These are phyloP conservation scores for Macrolepiota dolichaula DNA, from an alignment of 768 basidiomycete species.

Conservation along the genomic window DNA sequence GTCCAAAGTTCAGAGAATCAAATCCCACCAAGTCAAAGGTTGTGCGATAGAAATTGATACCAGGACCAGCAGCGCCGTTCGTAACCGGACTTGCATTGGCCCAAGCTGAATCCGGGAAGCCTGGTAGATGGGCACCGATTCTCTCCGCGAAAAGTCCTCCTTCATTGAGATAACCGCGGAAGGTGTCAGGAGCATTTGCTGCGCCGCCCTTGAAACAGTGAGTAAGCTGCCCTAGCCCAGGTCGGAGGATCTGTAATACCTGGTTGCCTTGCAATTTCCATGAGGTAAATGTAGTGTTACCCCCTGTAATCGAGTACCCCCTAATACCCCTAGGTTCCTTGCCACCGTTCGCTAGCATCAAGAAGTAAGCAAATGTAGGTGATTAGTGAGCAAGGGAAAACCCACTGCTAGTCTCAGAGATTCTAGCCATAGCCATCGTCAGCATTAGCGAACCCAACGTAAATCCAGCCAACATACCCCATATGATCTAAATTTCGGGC, in stretches of 20 bases:
- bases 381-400: background rate
- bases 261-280: conserved; percentile 77
- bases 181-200: conserved; percentile 49
- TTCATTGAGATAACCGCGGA: conserved; percentile 57
- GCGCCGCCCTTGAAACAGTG: conserved; percentile 26
- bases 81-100: conserved; percentile 55
- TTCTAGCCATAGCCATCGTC: conserved; percentile 22
- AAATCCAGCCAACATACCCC: conserved; percentile 30
- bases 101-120: conserved; percentile 61
- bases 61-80: conserved; percentile 59
- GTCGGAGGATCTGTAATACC: conserved; percentile 59
- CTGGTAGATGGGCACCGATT: conserved; percentile 73
- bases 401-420: conserved; percentile 46
- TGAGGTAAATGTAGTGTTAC: conserved; percentile 50
- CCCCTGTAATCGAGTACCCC: conserved; percentile 66
- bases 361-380: background rate
- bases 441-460: background rate
- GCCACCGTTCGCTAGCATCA: conserved; percentile 37
- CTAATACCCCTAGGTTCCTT: conserved; percentile 79
- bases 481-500: conserved; percentile 37
- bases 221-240: conserved; percentile 25
- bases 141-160: conserved; percentile 72
- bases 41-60: conserved; percentile 70
- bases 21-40: conserved; percentile 46
- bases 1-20: no score